Conservation (phyloP, 768 basidiomycete species). For the Leucosporidium scottii region DNA sequence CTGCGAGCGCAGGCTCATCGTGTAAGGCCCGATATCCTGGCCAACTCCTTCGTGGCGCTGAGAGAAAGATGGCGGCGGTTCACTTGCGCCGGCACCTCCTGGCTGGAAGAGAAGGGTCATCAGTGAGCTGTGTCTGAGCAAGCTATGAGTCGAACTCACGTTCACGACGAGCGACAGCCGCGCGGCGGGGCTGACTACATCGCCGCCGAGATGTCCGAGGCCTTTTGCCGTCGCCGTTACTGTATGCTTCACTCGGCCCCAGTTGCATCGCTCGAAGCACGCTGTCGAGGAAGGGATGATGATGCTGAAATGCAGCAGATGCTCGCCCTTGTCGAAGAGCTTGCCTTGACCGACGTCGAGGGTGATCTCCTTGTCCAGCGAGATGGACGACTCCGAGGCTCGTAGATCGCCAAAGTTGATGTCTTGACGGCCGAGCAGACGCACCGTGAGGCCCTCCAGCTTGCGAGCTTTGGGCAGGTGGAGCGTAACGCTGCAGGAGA, state of each 20-base stretch:
- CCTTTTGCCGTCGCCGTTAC: conserved; percentile 30
- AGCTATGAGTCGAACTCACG: background rate
- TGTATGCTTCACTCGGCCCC: conserved; percentile 26
- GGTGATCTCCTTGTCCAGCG: conserved; percentile 17
- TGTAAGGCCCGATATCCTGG: conserved; percentile 12
- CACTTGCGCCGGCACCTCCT: conserved; percentile 6
- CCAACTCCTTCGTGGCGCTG: conserved; percentile 24
- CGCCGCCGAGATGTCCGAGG: conserved; percentile 13
- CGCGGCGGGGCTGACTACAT: conserved; percentile 11
- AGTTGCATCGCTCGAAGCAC: conserved; percentile 27
- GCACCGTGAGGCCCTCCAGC: conserved; percentile 20
- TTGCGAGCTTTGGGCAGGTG: conserved; percentile 24
- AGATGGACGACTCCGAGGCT: conserved; percentile 21
- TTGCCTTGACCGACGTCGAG: conserved; percentile 1
- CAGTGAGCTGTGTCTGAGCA: background rate
- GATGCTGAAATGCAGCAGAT: conserved; percentile 29
- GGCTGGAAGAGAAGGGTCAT: background rate
- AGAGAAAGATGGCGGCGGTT: conserved; percentile 20
- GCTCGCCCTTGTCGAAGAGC: conserved; percentile 21
- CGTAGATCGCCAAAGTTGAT: conserved; percentile 20
- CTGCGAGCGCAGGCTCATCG: background rate
- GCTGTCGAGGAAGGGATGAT: conserved; percentile 18
- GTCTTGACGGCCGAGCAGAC: conserved; percentile 17
- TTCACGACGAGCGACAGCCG: conserved; percentile 15
- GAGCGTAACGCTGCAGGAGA: conserved; percentile 4